Base-by-base conservation (phyloP, 495 filamentous ascomycete species). In the Penicillium cataractarum region DNA sequence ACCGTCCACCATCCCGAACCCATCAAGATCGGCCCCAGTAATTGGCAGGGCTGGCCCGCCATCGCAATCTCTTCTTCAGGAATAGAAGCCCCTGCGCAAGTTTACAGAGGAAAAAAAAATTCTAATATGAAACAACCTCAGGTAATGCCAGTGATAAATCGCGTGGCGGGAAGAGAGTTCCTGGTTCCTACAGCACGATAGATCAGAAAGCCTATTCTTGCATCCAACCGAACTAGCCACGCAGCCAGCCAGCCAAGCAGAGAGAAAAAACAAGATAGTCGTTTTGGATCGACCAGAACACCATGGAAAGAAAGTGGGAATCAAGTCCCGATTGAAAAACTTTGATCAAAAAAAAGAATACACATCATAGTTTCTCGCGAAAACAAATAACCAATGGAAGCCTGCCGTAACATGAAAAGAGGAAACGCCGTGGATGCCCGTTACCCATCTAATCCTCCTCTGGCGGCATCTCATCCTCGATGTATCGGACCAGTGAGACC, bases 391-490 rank as follows among this genome's bases (percentile, higher is more conserved):
- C 58, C 51, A 62, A 44, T 40, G 19, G 55, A 65, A 46, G 27
- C 39, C 61, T 58, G 48, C 53, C 53, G 6, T 54, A 9, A 33
- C 6, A 22, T 15, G 6, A 32, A 33, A 54, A 33, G 7, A 27
- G 15, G 32, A 29, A 75, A 66, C 63, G 68, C 68, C 69, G 15
- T 48, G 48, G n/a, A 60, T 60, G 55, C 50, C 57, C 27, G n/a
- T 60, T 21, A 27, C 32, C n/a, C 31, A 51, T 26, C 35, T 78
- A 97, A 63, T 99, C 95, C 69, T 98, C 96, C 67, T 97, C 94
- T 17, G 91, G 93, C 27, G 95, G 95, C 83, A 99, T 86, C 75
- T 99, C 95, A 75, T 99, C 95, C 68, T 99, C 95, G 67, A 99
- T 97, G 72, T 96, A 97, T 72, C 95, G 86, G 64, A 97, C 86